Base-by-base conservation (phyloP, 805 yeast species). In the Ascoidea rubescens region DNA sequence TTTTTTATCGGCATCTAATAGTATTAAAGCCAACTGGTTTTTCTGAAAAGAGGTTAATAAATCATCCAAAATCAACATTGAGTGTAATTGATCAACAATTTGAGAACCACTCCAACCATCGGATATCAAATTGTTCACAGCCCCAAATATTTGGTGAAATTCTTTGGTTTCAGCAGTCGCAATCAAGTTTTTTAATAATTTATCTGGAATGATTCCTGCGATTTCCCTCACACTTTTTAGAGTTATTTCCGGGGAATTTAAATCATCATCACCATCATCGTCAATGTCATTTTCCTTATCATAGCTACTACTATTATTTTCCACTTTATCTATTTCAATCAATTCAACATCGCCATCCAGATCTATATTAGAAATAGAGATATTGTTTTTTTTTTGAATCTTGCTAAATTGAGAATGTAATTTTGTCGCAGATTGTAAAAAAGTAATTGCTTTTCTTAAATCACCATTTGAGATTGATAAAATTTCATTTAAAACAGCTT, bases 371-470 rank as follows among this genome's bases (percentile, higher is more conserved):
- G 52, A 43, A 31, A 47, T 47, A 4, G 48, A 37, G 5, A 54
- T 44, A 21, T 21, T 21, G 28, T 3, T 21, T 21, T 21, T 21
- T 21, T 21, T 21, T 21, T 21, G 28, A 21, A 21, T 21, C 28
- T 21, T 21, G 28, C 3, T 21, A 21, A 21, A 21, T 51, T 37
- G 43, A 37, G 66, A 44, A 51, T 73, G 72, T 53, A 83, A 67
- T 57, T 78, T 82, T 43, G 88, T 77, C 8, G 95, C 85, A 44
- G 93, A 84, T 67, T 93, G 99, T 47, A 93, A 72, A 53, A 81
- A 77, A 2, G 97, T 93, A 57, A 93, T 90, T 6, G 96, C 96
- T 59, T 82, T 86, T 70, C 99, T 80, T 60, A 93, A 74, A 71
- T 93, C 99, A 53, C 99, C 99, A 52, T 75, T 76, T 17, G 96